These are phyloP conservation scores for Fremontodendron californicum DNA, from an alignment of 345 rosid genomes.

Conservation along the genomic window DNA sequence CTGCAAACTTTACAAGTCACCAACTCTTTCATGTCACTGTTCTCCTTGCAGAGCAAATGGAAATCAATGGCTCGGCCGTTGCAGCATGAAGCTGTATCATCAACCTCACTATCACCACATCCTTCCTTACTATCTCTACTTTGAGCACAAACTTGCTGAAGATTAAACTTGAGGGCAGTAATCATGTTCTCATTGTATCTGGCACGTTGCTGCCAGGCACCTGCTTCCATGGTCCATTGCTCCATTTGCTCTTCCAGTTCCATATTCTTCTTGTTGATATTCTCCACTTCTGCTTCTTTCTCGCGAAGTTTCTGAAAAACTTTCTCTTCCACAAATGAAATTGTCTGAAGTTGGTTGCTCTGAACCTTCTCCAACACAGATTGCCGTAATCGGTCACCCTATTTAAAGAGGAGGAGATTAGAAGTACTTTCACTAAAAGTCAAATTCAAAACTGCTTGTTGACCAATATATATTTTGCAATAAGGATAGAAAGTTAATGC, in stretches of 20 bases:
- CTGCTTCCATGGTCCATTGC: slow-evolving; percentile 61
- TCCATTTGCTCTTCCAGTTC: slow-evolving; percentile 78
- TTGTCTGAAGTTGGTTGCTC: slow-evolving; percentile 46
- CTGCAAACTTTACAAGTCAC: slow-evolving; percentile 77
- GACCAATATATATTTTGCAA: not conserved
- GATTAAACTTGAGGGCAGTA: slow-evolving; percentile 56
- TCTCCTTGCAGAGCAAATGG: slow-evolving; percentile 44
- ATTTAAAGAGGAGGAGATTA: slow-evolving; percentile 13
- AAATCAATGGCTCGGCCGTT: slow-evolving; percentile 46
- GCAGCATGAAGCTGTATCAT: slow-evolving; percentile 83
- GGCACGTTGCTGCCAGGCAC: slow-evolving; percentile 77
- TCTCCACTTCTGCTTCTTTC: slow-evolving; percentile 73
- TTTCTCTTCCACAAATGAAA: slow-evolving; percentile 58
- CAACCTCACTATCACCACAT: slow-evolving; percentile 89
- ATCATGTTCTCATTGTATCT: slow-evolving; percentile 68
- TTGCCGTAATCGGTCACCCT: slow-evolving; percentile 64
- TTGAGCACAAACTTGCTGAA: slow-evolving; percentile 61
- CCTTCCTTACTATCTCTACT: slow-evolving; percentile 75
- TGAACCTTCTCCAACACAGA: slow-evolving; percentile 58
- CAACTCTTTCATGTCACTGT: slow-evolving; percentile 35
- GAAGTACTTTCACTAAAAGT: not conserved
- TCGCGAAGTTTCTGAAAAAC: slow-evolving; percentile 55
- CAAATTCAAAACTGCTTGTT: not conserved
- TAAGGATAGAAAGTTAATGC: not conserved
- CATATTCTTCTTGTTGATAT: slow-evolving; percentile 57